Conservation (phyloP, 306 rosid genomes). For the Hippophae rhamnoides region DNA sequence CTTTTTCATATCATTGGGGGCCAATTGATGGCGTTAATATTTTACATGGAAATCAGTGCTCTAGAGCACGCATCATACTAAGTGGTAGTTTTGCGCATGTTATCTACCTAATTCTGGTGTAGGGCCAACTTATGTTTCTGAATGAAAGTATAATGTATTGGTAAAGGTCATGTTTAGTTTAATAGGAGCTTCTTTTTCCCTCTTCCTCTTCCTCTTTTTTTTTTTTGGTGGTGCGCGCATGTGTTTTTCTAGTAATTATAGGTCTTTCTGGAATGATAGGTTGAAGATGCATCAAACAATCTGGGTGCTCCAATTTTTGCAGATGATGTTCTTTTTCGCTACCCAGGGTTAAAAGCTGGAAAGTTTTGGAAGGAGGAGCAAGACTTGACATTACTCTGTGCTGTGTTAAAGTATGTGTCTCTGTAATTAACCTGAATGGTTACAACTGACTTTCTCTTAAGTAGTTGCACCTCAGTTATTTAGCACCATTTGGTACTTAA, state of each 20-base stretch:
- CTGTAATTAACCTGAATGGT: background rate
- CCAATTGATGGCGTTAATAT: too few relatives aligned
- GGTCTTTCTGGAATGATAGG: slow-evolving; percentile 44
- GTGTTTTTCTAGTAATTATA: slow-evolving; percentile 6
- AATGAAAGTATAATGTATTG: too few relatives aligned
- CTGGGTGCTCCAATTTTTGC: slow-evolving; percentile 52
- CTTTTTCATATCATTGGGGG: too few relatives aligned
- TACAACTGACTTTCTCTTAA: background rate
- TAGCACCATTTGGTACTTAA: too few relatives aligned
- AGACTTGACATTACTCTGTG: slow-evolving; percentile 55
- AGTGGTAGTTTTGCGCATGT: background rate
- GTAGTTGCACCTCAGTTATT: background rate
- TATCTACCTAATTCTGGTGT: background rate
- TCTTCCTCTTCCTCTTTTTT: too few relatives aligned
- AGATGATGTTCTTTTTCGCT: slow-evolving; percentile 57
- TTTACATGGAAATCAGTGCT: too few relatives aligned
- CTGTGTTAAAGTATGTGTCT: slow-evolving; percentile 64
- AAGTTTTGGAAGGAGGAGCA: slow-evolving; percentile 90
- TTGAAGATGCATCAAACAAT: slow-evolving; percentile 45
- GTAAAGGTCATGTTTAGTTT: too few relatives aligned
- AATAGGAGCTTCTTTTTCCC: background rate
- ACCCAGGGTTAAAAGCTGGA: slow-evolving; percentile 75
- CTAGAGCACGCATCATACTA: too few relatives aligned
- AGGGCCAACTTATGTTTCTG: too few relatives aligned
- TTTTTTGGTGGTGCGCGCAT: background rate